These are phyloP conservation scores for Saraca asoca DNA, from an alignment of 331 rosid genomes.

Conservation along the genomic window DNA sequence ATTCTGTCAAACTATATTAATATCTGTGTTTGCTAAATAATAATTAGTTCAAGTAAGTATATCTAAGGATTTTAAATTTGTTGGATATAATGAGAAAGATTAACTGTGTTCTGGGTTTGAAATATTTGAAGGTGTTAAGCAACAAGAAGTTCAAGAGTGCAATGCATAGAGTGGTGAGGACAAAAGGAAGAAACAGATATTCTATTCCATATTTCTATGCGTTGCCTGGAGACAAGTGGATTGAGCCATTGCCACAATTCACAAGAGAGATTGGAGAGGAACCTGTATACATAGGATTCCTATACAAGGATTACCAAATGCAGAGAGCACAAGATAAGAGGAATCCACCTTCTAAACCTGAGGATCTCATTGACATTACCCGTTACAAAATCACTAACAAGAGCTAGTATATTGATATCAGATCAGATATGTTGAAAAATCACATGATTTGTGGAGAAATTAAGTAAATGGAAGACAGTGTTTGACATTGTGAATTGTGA, in stretches of 20 bases:
- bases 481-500: too few species aligned
- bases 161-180: constrained; percentile 45
- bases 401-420: not conserved
- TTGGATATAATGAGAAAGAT: too few species aligned
- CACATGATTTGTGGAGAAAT: too few species aligned
- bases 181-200: constrained; percentile 36
- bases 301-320: constrained; percentile 33
- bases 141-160: constrained; percentile 45
- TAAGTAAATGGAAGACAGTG: too few species aligned
- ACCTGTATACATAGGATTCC: constrained; percentile 42
- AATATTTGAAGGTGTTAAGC: constrained; percentile 40
- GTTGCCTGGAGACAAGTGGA: constrained; percentile 45
- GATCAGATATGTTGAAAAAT: too few species aligned
- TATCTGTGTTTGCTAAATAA: not conserved
- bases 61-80: too few species aligned
- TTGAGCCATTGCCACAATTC: constrained; percentile 44
- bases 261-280: constrained; percentile 38
- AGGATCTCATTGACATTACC: constrained; percentile 40
- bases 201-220: constrained; percentile 41
- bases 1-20: too few species aligned
- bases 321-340: constrained; percentile 39
- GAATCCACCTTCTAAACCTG: constrained; percentile 40
- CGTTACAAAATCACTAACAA: constrained; percentile 33
- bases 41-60: too few species aligned
- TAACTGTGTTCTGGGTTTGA: not conserved